These are phyloP conservation scores for Pezicula rhizophila DNA, from an alignment of 2,329 filamentous ascomycete genomes.

Conservation along the genomic window DNA sequence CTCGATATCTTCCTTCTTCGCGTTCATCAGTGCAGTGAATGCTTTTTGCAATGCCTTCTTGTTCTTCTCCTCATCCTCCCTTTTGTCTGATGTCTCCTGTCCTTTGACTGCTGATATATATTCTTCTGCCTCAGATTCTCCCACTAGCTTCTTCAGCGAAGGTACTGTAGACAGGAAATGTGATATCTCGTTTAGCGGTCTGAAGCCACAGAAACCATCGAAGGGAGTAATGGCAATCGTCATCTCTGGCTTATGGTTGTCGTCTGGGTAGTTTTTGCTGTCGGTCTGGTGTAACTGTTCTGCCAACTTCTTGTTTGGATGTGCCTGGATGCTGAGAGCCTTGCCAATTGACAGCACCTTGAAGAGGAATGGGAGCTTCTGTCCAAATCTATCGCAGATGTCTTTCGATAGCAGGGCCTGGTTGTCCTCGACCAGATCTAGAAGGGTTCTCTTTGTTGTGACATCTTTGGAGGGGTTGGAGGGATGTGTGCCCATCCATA, in stretches of 20 bases:
- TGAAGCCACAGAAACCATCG: slow-evolving; percentile 92
- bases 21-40: slow-evolving; percentile 78
- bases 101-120: slow-evolving; percentile 50
- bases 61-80: slow-evolving; percentile 48
- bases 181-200: slow-evolving; percentile 76
- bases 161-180: slow-evolving; percentile 65
- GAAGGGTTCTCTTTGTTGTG: slow-evolving; percentile 73
- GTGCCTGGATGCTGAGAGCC: slow-evolving; percentile 93
- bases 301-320: slow-evolving; percentile 91
- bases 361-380: slow-evolving; percentile 91
- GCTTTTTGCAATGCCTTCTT: slow-evolving; percentile 71
- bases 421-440: slow-evolving; percentile 85
- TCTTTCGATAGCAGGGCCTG: slow-evolving; percentile 70
- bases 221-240: slow-evolving; percentile 95
- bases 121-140: slow-evolving; percentile 52
- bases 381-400: slow-evolving; percentile 67
- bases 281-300: slow-evolving; percentile 82
- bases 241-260: slow-evolving; percentile 99
- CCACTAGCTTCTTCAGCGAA: slow-evolving; percentile 60
- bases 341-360: slow-evolving; percentile 96
- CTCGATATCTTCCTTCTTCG: slow-evolving; percentile 59
- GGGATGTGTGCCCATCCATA: slow-evolving; percentile 99
- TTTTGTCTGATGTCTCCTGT: slow-evolving; percentile 37
- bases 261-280: slow-evolving; percentile 92
- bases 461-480: slow-evolving; percentile 91